These are phyloP conservation scores for Alternaria longipes DNA, from an alignment of 2,329 filamentous ascomycete genomes.

Conservation along the genomic window DNA sequence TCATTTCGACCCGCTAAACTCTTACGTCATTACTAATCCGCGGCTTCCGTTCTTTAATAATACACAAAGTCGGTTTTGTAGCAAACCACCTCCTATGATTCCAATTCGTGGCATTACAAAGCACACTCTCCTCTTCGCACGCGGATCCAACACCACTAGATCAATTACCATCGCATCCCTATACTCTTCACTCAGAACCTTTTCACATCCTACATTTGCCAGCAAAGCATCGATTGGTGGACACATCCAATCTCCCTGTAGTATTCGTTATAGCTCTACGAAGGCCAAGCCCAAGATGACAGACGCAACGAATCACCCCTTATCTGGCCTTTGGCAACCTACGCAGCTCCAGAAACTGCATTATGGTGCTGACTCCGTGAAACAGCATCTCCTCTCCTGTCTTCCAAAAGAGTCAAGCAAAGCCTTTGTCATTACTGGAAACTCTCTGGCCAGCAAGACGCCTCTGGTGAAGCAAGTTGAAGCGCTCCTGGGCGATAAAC, in stretches of 20 bases:
- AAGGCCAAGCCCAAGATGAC: slow-evolving; percentile 46
- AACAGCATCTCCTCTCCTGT: slow-evolving; percentile 57
- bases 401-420: slow-evolving; percentile 59
- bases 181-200: background rate
- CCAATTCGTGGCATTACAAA: background rate
- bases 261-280: background rate
- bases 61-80: background rate
- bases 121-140: background rate
- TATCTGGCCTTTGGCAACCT: slow-evolving; percentile 62
- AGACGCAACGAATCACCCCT: slow-evolving; percentile 55
- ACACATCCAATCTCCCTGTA: background rate
- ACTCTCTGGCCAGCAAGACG: slow-evolving; percentile 64
- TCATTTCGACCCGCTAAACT: background rate
- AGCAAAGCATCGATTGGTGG: background rate
- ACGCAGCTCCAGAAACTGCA: slow-evolving; percentile 60
- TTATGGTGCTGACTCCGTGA: slow-evolving; percentile 60
- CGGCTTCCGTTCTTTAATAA: background rate
- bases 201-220: background rate
- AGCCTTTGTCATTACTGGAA: slow-evolving; percentile 67
- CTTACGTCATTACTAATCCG: slow-evolving; percentile 21
- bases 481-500: slow-evolving; percentile 55
- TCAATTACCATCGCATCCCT: background rate
- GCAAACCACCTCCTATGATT: background rate
- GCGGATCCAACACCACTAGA: background rate
- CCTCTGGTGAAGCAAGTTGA: slow-evolving; percentile 62